phyloP scores from a whole-genome alignment of 495 filamentous ascomycete species.

The Annulohypoxylon bovei region DNA sequence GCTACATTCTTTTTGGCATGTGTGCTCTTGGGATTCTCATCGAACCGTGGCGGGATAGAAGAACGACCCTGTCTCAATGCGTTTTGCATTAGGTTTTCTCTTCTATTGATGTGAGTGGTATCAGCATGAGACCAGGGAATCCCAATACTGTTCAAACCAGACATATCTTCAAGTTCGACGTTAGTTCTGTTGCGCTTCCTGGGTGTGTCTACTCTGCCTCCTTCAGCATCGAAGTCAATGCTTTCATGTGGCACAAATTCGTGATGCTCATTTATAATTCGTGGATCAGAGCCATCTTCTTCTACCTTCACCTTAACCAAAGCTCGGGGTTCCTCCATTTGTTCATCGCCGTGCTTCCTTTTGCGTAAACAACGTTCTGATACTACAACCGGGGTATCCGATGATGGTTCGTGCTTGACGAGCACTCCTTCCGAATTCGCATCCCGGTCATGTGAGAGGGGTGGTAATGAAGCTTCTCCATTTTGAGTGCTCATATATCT shows the following conservation, averaged over 20 bases:
- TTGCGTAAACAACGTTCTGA: constrained; percentile 56
- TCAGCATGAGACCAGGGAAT: background rate
- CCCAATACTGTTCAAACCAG: constrained; percentile 5
- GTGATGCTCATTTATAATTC: constrained; percentile 46
- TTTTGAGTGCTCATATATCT: constrained; percentile 7
- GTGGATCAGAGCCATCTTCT: constrained; percentile 48
- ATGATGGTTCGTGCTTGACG: constrained; percentile 56
- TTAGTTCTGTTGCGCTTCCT: constrained; percentile 56
- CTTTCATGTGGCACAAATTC: constrained; percentile 61
- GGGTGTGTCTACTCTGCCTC: constrained; percentile 70
- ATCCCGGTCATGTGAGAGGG: constrained; percentile 31
- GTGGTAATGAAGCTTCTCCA: constrained; percentile 38
- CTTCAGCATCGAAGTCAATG: constrained; percentile 79
- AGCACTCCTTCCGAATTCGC: constrained; percentile 7
- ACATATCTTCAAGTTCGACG: background rate
- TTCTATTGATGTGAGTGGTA: background rate
- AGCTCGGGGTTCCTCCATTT: constrained; percentile 6
- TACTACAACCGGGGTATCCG: constrained; percentile 56
- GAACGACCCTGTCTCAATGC: background rate
- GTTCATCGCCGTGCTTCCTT: constrained; percentile 46
- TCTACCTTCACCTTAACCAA: constrained; percentile 49
- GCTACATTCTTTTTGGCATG: background rate
- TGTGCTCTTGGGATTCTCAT: background rate
- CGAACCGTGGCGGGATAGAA: background rate
- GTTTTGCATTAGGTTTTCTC: background rate